Percentiles rank a stretch among this genome's conserved stretches.
These are phyloP conservation scores for Epichloe gansuensis DNA, from an alignment of 2,329 filamentous ascomycete species.

Conservation along the genomic window DNA sequence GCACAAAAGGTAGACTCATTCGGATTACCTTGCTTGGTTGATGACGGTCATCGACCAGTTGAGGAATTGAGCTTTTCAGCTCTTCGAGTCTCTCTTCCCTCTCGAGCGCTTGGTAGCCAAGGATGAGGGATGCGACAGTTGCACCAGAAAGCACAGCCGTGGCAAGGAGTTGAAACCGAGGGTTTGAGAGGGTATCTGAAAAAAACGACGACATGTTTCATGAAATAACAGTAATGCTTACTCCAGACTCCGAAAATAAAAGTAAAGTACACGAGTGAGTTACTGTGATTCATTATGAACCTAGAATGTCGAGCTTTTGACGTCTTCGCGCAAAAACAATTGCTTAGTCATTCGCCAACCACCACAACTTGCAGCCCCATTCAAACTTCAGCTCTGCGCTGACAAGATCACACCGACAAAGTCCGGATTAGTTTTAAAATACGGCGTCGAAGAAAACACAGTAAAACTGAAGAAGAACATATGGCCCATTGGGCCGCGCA, in stretches of 20 bases:
- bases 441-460: not conserved
- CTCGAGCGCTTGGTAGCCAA: slow-evolving; percentile 49
- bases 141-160: slow-evolving; percentile 56
- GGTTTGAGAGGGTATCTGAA: slow-evolving; percentile 29
- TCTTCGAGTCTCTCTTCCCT: slow-evolving; percentile 39
- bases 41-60: slow-evolving; percentile 9
- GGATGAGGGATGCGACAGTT: slow-evolving; percentile 44
- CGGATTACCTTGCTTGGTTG: slow-evolving; percentile 11
- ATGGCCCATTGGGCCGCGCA: slow-evolving; percentile 3
- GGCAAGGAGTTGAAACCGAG: slow-evolving; percentile 50
- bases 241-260: not conserved
- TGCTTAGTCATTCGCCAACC: slow-evolving; percentile 2
- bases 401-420: not conserved
- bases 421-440: not conserved
- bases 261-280: not conserved
- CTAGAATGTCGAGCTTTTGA: not conserved
- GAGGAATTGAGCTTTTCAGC: slow-evolving; percentile 48
- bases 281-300: not conserved
- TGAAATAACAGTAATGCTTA: slow-evolving; percentile 5
- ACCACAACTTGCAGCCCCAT: not conserved
- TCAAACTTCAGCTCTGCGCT: not conserved
- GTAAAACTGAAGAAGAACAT: not conserved
- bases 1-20: not conserved
- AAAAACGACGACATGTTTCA: slow-evolving; percentile 30
- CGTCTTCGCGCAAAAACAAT: not conserved